Percentiles rank a stretch among this genome's conserved stretches.
Conservation (phyloP, 192 early-diverging fungal species). For the Coemansia sp. region DNA sequence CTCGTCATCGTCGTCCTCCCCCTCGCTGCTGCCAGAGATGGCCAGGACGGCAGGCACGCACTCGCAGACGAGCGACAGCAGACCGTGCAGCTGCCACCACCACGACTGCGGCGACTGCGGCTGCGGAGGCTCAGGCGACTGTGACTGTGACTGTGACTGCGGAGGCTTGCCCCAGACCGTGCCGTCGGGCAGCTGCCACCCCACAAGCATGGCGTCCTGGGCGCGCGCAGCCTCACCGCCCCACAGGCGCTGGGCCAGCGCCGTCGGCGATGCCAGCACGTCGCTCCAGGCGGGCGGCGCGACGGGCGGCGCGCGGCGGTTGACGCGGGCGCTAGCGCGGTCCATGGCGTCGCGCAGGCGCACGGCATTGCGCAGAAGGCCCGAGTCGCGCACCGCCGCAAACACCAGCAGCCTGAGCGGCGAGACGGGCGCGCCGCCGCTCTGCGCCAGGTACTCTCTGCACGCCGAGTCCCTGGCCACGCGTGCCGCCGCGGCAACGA, state of each 20-base stretch:
- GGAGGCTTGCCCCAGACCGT: slow-evolving; percentile 33
- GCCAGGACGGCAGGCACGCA: slow-evolving; percentile 25
- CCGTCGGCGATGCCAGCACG: background rate
- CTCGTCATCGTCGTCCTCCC: slow-evolving; percentile 18
- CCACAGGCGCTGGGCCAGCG: slow-evolving; percentile 26
- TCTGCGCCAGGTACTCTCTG: slow-evolving; percentile 7
- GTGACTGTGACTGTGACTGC: background rate
- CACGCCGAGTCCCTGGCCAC: slow-evolving; percentile 22
- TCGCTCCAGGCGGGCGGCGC: slow-evolving; percentile 8
- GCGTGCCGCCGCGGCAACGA: slow-evolving; percentile 21
- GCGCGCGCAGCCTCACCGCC: slow-evolving; percentile 1
- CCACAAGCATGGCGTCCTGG: slow-evolving; percentile 32
- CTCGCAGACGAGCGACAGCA: slow-evolving; percentile 21
- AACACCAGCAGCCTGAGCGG: slow-evolving; percentile 21
- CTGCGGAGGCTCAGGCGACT: background rate
- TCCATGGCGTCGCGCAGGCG: slow-evolving; percentile 19
- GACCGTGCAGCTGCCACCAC: slow-evolving; percentile 32
- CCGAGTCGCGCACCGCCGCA: slow-evolving; percentile 13
- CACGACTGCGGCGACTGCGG: slow-evolving; percentile 6
- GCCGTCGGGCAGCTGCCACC: slow-evolving; percentile 49
- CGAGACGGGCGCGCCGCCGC: slow-evolving; percentile 8
- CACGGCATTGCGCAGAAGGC: slow-evolving; percentile 6
- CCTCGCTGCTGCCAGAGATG: slow-evolving; percentile 5
- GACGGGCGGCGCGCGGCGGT: background rate
- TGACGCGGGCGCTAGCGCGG: slow-evolving; percentile 6